Base-by-base conservation (phyloP, 371 early-diverging fungal genomes). In the Mortierella sp. region DNA sequence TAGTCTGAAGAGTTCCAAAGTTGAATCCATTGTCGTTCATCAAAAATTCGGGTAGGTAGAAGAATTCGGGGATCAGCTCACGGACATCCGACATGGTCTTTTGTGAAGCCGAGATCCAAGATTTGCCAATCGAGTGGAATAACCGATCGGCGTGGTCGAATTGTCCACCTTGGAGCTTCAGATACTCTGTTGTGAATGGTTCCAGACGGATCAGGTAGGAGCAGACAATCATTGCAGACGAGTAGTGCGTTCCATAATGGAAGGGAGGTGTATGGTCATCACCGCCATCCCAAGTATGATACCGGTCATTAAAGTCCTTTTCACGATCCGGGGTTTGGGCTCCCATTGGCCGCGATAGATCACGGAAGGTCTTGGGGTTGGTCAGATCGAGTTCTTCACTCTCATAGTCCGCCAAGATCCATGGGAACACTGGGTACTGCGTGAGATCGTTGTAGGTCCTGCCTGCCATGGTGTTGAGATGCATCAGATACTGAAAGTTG, bases 221-320 rank as follows among this genome's bases (percentile, higher is more conserved):
- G 48, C 94, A 86, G 0, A 93, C 93, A 64, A 91, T 89, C 85
- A 92, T 93, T 6, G 96, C 92, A 0, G 93, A 91, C 1, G 94
- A 94, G 66, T 95, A 95, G 67, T 95, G 96, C 0, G 96, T 93
- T n/a, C 95, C 95, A 67, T 94, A 94, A 68, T 93, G 91, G 81
- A 94, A 94, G 41, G 86, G 88, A 30, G 90, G 90, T 69, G 90
- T 76, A 41, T 86, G 73, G 83, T 94, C 73, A 64, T 85, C 67
- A 69, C 94, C 84, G 87, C 91, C 72, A 34, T 72, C 66, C 68
- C 72, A 76, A n/a, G 78, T 71, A 51, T 82, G 67, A 64, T 82
- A 85, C 1, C 88, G 81, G 54, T 86, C 84, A 39, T 81, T 54
- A 65, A 79, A 82, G 53, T 85, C 84, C 71, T 76, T 88, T 73